Percentiles rank a stretch among this genome's conserved stretches.
phyloP scores from a whole-genome alignment of 441 rosid species.

The Populus hybrid region DNA sequence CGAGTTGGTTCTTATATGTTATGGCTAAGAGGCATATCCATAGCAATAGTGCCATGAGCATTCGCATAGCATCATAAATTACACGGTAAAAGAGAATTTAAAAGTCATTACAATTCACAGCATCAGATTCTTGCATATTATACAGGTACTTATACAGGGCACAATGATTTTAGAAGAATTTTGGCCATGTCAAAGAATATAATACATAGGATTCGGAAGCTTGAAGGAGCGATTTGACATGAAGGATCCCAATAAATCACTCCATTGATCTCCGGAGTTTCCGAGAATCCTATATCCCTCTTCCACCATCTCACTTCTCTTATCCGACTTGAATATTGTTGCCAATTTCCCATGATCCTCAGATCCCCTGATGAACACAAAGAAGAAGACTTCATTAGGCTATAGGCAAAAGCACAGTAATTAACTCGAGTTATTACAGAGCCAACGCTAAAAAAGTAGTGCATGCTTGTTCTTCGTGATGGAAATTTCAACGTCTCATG shows the following conservation, averaged over 20 bases:
- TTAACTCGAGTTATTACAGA: neutral
- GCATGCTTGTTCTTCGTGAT: neutral
- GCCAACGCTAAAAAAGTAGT: neutral
- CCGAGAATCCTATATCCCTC: conserved; percentile 76
- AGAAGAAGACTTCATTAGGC: neutral
- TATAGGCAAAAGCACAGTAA: neutral
- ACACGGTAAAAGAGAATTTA: neutral
- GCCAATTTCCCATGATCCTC: conserved; percentile 65
- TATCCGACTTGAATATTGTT: conserved; percentile 64
- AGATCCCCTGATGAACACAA: conserved; percentile 32
- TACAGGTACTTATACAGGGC: neutral
- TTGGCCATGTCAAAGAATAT: conserved; percentile 44
- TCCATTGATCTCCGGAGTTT: conserved; percentile 95
- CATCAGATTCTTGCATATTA: neutral
- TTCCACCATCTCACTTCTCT: conserved; percentile 63
- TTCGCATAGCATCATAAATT: conserved; percentile 2
- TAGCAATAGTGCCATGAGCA: neutral
- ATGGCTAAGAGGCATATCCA: neutral
- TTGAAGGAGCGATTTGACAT: conserved; percentile 75
- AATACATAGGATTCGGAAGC: conserved; percentile 88
- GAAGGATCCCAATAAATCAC: conserved; percentile 65
- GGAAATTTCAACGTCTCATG: conserved; percentile 7
- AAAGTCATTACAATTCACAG: conserved; percentile 12
- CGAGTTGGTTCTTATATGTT: too few species aligned
- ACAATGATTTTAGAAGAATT: neutral